Base-by-base conservation (phyloP, 768 basidiomycete genomes). In the Trametes villosa region DNA sequence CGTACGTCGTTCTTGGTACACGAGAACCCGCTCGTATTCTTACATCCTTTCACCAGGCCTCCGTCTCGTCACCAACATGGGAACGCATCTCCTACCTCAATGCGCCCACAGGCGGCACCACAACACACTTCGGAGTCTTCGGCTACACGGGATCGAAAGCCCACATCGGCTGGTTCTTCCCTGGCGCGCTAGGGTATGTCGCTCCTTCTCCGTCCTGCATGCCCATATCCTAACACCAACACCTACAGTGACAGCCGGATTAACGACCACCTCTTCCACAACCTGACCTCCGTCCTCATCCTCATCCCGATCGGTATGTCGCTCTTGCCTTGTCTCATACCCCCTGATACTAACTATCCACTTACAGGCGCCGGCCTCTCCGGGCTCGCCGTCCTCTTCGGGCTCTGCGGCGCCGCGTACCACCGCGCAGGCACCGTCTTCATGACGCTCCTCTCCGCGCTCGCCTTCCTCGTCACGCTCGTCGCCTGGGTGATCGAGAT, bases 401-500 rank as follows among this genome's bases (percentile, higher is more conserved):
- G 91, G 9, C 67, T 92, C 33, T 88, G 85, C 65, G 87, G 90
- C 41, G 77, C 80, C 4, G 74, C 70, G 36, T 88, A 86, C 71
- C 83, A 86, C 63, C 87, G 91, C 60, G 72, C 77, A 13, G 89
- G 91, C 49, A 92, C 92, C 15, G 81, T 92, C 60, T 71, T 92
- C 72, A 93, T 93, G 91, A 78, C 86, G 17, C 79, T 94, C 54
- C 65, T 84, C 56, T 78, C 86, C 53, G 81, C 83, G 18, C 78
- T 94, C 55, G 90, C 88, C 8, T 76, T 82, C n/a, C 71, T 94
- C 53, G 74, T 82, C 65, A 86, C 86, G 8, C 78, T 93, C 53
- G 74, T 93, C 63, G 86, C 79, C 3, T 93, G 86, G 76, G 75
- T 92, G 45, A 78, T 94, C 72, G 91, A 92, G 75, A 88, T 93